Evolutionary conservation across 2,329 filamentous ascomycete species (phyloP), one percentile per base, ranked within the genome.

Genomic region (Microdochium nivale): DNA sequence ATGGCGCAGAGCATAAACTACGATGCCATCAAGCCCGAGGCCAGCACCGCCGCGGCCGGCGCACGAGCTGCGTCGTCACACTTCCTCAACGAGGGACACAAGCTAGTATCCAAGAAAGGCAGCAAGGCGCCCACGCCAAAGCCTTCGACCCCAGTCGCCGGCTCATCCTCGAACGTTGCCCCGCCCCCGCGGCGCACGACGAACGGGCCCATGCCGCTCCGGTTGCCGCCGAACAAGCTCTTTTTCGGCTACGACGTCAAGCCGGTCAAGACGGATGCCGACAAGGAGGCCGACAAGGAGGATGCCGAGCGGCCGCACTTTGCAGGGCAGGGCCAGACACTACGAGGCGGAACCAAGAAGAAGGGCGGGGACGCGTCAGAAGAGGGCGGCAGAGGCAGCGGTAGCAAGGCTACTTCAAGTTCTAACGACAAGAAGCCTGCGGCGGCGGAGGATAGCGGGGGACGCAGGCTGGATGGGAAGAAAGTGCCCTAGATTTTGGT

Each of bases 1-100:
- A 99, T 99, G 94, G 91, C 94, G 0, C 90, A 96, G 62, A 83
- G 90, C n/a, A 97, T 99, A 75, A 96, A 96, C 74, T 99, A 97
- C 70, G 81, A 83, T 50, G 81, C 90, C 30, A 95, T 99, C 58
- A 89, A 90, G 0, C 91, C 94, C 1, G 84, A 84, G 3, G 80
- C 88, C 7, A 81, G 77, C 2, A 78, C 83, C 14, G 84, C 82
- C 14, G 81, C 80, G 5, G 75, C 76, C 80, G 65, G 64, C 19
- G 63, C 65, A 32, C 60, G 63, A 19, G 65, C 65, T 1, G 60
- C 63, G 3, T 63, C 86, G 0, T 91, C 89, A 1, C 86, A 94
- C 65, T 97, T 97, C 67, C 68, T 86, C 1, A 81, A 83, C 2
- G 81, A 84, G 33, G 94, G 94, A 0, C 88, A 96, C 63, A 86